These are phyloP conservation scores for Arthroderma uncinatum DNA, from an alignment of 2,329 filamentous ascomycete genomes.

Conservation along the genomic window DNA sequence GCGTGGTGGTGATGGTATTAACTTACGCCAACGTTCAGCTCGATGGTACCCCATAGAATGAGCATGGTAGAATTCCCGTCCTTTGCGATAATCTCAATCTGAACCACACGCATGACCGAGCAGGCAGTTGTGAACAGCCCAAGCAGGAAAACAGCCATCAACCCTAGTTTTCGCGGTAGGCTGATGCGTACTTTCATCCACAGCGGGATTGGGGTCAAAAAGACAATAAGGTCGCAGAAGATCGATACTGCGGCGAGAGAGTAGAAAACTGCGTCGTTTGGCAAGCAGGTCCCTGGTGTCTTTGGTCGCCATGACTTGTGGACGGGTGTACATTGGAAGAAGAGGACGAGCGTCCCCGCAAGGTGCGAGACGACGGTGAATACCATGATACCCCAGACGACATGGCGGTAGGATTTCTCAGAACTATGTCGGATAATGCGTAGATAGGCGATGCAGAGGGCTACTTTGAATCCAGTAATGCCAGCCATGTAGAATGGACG, in stretches of 20 bases:
- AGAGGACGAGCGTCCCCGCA: constrained; percentile 39
- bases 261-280: constrained; percentile 41
- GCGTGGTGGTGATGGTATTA: no score
- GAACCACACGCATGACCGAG: constrained; percentile 42
- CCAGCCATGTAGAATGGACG: constrained; percentile 46
- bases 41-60: constrained; percentile 46
- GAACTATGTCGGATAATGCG: constrained; percentile 41
- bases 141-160: constrained; percentile 43
- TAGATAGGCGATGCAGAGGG: constrained; percentile 43
- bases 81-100: constrained; percentile 41
- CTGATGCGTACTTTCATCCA: constrained; percentile 41
- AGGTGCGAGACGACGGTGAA: constrained; percentile 40
- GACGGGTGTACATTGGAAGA: constrained; percentile 43
- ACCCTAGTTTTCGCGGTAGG: constrained; percentile 40
- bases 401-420: constrained; percentile 34
- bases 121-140: constrained; percentile 47
- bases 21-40: constrained; percentile 47
- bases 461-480: constrained; percentile 48
- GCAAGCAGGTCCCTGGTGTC: constrained; percentile 35
- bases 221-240: constrained; percentile 41
- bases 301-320: constrained; percentile 39
- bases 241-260: constrained; percentile 44
- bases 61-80: constrained; percentile 48
- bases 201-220: constrained; percentile 42
- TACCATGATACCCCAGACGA: constrained; percentile 38